phyloP scores from a whole-genome alignment of 2,329 filamentous ascomycete genomes.

The Epichloe gansuensis region DNA sequence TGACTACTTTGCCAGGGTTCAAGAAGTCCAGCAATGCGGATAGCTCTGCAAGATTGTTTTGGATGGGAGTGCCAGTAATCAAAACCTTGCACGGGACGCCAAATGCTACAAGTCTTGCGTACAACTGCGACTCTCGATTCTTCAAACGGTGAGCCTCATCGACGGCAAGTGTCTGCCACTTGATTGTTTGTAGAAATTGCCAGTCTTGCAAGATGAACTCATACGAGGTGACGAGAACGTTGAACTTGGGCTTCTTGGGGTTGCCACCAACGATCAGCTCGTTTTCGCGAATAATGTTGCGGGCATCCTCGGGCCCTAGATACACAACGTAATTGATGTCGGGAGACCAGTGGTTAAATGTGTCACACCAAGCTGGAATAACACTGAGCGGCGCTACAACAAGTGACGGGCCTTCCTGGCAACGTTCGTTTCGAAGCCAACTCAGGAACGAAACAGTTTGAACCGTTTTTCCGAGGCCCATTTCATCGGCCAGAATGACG shows the following conservation, averaged over 20 bases:
- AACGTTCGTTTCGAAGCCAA: slow-evolving; percentile 83
- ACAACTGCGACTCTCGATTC: slow-evolving; percentile 90
- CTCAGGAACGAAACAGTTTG: slow-evolving; percentile 96
- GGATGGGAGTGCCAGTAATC: slow-evolving; percentile 94
- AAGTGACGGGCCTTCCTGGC: slow-evolving; percentile 87
- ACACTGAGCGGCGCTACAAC: slow-evolving; percentile 96
- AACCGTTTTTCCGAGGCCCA: slow-evolving; percentile 96
- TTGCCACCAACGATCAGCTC: slow-evolving; percentile 83
- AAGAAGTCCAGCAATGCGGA: slow-evolving; percentile 91
- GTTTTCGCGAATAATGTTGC: slow-evolving; percentile 78
- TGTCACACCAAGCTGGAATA: slow-evolving; percentile 96
- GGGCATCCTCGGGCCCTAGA: slow-evolving; percentile 76
- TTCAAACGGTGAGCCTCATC: slow-evolving; percentile 96
- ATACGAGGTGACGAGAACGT: slow-evolving; percentile 94
- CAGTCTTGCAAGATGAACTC: slow-evolving; percentile 88
- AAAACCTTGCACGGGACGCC: slow-evolving; percentile 78
- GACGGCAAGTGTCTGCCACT: slow-evolving; percentile 94
- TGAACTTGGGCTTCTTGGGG: slow-evolving; percentile 83
- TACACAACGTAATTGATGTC: slow-evolving; percentile 97
- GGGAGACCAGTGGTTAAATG: slow-evolving; percentile 91
- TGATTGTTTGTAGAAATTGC: slow-evolving; percentile 74
- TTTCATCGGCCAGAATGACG: slow-evolving; percentile 95
- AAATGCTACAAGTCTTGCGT: slow-evolving; percentile 73
- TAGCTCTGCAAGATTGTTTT: slow-evolving; percentile 90
- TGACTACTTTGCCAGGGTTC: slow-evolving; percentile 84